Percentiles rank a stretch among this genome's conserved stretches.
Conservation (phyloP, 129 eudicot species). For the Scalesia atractyloides region DNA sequence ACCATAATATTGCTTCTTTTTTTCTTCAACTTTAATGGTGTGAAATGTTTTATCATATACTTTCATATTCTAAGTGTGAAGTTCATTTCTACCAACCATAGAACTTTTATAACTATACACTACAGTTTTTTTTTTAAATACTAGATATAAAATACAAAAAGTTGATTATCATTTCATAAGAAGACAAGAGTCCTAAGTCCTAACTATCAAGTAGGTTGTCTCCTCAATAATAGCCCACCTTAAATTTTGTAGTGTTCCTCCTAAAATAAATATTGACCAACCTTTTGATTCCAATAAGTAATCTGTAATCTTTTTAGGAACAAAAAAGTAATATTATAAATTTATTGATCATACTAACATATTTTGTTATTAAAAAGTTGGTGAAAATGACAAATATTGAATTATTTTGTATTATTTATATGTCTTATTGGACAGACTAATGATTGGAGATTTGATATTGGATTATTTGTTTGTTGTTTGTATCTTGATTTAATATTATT, state of each 20-base stretch:
- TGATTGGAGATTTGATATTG: slow-evolving; percentile 17
- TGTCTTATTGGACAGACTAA: slow-evolving; percentile 12
- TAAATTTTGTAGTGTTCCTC: slow-evolving; percentile 21
- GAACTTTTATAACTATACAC: not conserved
- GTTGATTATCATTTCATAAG: not conserved
- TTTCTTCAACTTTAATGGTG: not conserved
- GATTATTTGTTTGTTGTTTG: slow-evolving; percentile 22
- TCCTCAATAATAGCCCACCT: slow-evolving; percentile 32
- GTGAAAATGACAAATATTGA: slow-evolving; percentile 22
- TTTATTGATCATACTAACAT: not conserved
- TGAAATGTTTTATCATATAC: not conserved
- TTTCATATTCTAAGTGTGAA: not conserved
- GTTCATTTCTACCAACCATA: not conserved
- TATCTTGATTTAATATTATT: slow-evolving; percentile 15
- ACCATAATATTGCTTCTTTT: not conserved
- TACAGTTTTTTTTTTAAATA: not conserved
- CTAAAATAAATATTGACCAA: slow-evolving; percentile 25
- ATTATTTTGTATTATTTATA: slow-evolving; percentile 10
- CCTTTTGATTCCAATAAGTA: slow-evolving; percentile 8
- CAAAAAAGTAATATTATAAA: too few species aligned
- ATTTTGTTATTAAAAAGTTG: slow-evolving; percentile 13
- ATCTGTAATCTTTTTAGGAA: not conserved
- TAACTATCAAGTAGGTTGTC: slow-evolving; percentile 30
- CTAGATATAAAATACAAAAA: not conserved
- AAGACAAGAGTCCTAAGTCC: slow-evolving; percentile 6